These are phyloP conservation scores for Peniophora sp. DNA, from an alignment of 1,284 basidiomycete species.

Conservation along the genomic window DNA sequence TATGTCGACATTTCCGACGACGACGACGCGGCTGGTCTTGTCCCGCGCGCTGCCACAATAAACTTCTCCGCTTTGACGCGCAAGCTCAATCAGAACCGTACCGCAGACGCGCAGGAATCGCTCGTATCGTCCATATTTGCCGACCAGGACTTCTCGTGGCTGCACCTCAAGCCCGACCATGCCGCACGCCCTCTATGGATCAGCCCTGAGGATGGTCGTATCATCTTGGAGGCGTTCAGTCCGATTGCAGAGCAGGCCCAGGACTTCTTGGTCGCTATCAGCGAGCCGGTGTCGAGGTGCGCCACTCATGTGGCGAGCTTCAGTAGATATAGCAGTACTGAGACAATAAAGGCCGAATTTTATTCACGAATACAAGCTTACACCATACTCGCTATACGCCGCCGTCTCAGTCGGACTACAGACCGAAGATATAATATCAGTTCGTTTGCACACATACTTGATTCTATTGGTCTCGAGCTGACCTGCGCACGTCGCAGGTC, in stretches of 20 bases:
- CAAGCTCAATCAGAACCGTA: constrained; percentile 58
- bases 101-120: constrained; percentile 54
- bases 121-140: constrained; percentile 74
- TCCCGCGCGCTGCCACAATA: constrained; percentile 67
- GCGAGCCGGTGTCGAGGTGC: constrained; percentile 97
- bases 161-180: constrained; percentile 86
- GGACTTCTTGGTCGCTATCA: constrained; percentile 96
- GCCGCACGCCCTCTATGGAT: constrained; percentile 90
- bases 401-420: constrained; percentile 98
- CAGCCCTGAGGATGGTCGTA: constrained; percentile 87
- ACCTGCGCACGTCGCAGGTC: constrained; percentile 39
- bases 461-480: constrained; percentile 8
- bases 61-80: constrained; percentile 75
- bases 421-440: constrained; percentile 98
- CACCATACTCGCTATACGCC: constrained; percentile 95
- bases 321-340: constrained; percentile 22
- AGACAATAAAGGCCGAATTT: constrained; percentile 74
- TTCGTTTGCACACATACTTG: constrained; percentile 34
- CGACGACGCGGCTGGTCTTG: constrained; percentile 43
- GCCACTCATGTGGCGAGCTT: constrained; percentile 20
- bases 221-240: constrained; percentile 94
- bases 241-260: constrained; percentile 97
- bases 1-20: constrained; percentile 45
- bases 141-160: constrained; percentile 78
- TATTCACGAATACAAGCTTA: constrained; percentile 99